Conservation (phyloP, 441 rosid species). For the Macaranga tanarius region DNA sequence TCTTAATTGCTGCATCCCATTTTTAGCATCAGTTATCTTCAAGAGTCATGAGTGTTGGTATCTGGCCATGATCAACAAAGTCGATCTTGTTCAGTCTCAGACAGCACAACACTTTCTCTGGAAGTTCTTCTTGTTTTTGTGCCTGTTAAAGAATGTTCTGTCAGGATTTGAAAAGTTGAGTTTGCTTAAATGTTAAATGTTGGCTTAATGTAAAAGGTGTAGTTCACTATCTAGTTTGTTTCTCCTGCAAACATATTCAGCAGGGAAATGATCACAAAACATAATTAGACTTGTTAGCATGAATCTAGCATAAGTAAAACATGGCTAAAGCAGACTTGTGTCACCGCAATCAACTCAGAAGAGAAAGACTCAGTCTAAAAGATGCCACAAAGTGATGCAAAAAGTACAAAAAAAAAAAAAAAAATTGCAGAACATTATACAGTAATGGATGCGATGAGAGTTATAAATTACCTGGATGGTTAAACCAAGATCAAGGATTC, state of each 20-base stretch:
- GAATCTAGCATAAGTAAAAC: too few species aligned
- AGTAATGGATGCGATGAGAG: neutral
- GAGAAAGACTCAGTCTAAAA: too few species aligned
- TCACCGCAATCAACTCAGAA: too few species aligned
- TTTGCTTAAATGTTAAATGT: neutral
- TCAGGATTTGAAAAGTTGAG: neutral
- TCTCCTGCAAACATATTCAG: neutral
- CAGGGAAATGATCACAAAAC: neutral
- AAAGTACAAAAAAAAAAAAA: too few species aligned
- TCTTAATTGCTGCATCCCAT: neutral
- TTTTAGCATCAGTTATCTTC: slow-evolving; percentile 34
- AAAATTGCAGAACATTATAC: too few species aligned
- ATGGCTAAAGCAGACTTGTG: too few species aligned
- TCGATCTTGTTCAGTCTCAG: slow-evolving; percentile 76
- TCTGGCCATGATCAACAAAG: slow-evolving; percentile 67
- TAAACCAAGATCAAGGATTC: slow-evolving; percentile 76
- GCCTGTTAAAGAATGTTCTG: slow-evolving; percentile 41
- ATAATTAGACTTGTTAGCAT: too few species aligned
- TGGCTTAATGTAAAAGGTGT: too few species aligned
- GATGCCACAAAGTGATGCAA: too few species aligned
- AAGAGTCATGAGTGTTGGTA: slow-evolving; percentile 50
- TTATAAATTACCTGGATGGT: slow-evolving; percentile 71
- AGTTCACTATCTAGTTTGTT: too few species aligned
- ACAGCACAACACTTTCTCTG: slow-evolving; percentile 80
- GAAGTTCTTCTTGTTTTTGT: slow-evolving; percentile 82